These are phyloP conservation scores for Suillus tomentosus DNA, from an alignment of 768 basidiomycete species.

Conservation along the genomic window DNA sequence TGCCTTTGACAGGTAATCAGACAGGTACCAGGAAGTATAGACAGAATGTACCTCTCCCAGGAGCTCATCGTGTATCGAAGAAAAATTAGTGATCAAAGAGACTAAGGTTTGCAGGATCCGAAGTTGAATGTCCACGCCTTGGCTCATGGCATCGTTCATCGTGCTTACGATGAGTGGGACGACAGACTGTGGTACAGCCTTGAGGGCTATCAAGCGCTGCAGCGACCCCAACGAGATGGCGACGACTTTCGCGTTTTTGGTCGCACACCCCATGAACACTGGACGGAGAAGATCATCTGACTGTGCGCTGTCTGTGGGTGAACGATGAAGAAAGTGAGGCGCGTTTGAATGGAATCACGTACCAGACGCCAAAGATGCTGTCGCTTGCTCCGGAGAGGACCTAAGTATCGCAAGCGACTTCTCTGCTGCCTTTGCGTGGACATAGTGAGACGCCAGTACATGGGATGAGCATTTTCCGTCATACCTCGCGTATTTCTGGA, in stretches of 20 bases:
- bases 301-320: conserved; percentile 65
- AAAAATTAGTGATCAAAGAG: conserved; percentile 87
- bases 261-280: conserved; percentile 92
- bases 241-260: conserved; percentile 92
- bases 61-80: conserved; percentile 74
- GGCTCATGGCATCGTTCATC: conserved; percentile 85
- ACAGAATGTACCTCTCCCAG: conserved; percentile 71
- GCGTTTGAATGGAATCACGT: conserved; percentile 24
- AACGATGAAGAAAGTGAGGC: conserved; percentile 13
- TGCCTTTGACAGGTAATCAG: conserved; percentile 50
- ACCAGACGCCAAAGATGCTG: conserved; percentile 74
- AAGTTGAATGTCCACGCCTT: conserved; percentile 96
- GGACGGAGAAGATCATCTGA: conserved; percentile 82
- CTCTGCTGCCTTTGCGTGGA: conserved; percentile 70
- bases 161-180: conserved; percentile 81
- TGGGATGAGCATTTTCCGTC: background rate
- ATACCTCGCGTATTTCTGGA: conserved; percentile 91
- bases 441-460: background rate
- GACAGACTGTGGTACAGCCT: conserved; percentile 79
- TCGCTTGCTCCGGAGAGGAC: conserved; percentile 81
- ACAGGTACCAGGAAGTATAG: too few relatives aligned
- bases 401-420: conserved; percentile 81
- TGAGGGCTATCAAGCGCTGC: conserved; percentile 85
- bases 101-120: conserved; percentile 91
- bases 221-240: conserved; percentile 89